Evolutionary conservation across 495 filamentous ascomycete species (phyloP), one percentile per base, ranked within the genome.

Genomic region (Aspergillus panamensis): DNA sequence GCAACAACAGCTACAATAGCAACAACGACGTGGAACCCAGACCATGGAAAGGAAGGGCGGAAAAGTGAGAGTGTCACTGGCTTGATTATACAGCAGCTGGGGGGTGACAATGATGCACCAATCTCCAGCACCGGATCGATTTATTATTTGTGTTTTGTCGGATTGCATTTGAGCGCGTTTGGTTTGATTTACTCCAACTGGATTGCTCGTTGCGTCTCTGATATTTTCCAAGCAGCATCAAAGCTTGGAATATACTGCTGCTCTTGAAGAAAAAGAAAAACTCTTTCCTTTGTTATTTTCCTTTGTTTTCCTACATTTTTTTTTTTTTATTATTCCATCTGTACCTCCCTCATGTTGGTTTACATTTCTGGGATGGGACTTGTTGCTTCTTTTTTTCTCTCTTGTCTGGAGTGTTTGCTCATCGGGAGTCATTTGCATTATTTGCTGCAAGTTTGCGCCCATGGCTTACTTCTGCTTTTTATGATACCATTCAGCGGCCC

Each of bases 401-500:
- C 53, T 60, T 62, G 56, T 60, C 58, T 55, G 63, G 64, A 62
- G 66, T 69, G 59, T 43, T 54, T 60, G 56, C 57, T 55, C 62
- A 52, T 55, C 31, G 47, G 59, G 61, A 59, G 57, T 66, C 53
- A 54, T 61, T 54, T 59, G 58, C 58, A 48, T 65, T 58, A 50
- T 29, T 59, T 62, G 30, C 59, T 65, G 60, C 53, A 66, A 62
- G 66, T 62, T 65, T 35, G 62, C 63, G 67, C 71, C 67, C 62
- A 63, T 56, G 39, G 29, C 32, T 66, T 65, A 69, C 67, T 61
- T 70, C 69, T 61, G 62, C 49, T 51, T 62, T 61, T 60, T 44
- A 69, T 75, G 73, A 76, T 76, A 76, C 73, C 73, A 76, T 76
- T 69, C 68, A 65, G 73, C 73, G 73, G 68, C 64, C 68, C 43